Evolutionary conservation across 352 stramenopile genomes (phyloP).

Genomic region (Thalassiosira mediterranea): DNA sequence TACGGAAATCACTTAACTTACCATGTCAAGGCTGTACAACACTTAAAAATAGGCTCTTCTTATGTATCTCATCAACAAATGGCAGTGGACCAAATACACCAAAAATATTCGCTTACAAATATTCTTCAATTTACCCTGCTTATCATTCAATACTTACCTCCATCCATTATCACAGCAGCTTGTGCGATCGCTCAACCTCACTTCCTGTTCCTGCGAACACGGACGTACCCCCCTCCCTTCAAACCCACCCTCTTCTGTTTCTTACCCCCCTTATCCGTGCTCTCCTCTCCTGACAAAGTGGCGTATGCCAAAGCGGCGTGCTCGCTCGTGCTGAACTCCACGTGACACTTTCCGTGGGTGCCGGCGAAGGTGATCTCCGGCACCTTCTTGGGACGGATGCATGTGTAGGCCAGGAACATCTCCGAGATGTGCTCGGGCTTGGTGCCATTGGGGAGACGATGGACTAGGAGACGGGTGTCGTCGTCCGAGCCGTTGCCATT

Average conservation of each 20-base stretch:
- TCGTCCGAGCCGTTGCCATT: neutral
- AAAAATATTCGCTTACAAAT: no score
- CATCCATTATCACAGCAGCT: no score
- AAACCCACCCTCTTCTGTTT: slow-evolving; percentile 85
- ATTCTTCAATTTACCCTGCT: no score
- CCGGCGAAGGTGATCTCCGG: slow-evolving; percentile 71
- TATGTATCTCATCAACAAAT: no score
- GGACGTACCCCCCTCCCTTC: slow-evolving; percentile 72
- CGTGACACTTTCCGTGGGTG: slow-evolving; percentile 71
- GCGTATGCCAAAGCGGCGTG: slow-evolving; percentile 82
- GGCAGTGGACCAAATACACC: no score
- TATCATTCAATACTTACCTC: no score
- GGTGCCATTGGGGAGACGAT: slow-evolving; percentile 79
- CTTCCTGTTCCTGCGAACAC: slow-evolving; percentile 76
- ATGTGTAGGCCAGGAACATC: slow-evolving; percentile 79
- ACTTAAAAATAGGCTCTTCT: no score
- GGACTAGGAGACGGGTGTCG: slow-evolving; percentile 71
- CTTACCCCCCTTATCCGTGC: slow-evolving; percentile 77
- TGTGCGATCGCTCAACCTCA: slow-evolving; percentile 1
- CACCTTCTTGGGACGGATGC: slow-evolving; percentile 67
- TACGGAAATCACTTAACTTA: no score
- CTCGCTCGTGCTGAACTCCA: slow-evolving; percentile 63
- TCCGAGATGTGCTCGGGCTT: slow-evolving; percentile 61
- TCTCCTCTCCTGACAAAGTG: slow-evolving; percentile 61
- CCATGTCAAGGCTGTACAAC: no score